These are phyloP conservation scores for Dactylellina drechsleri DNA, from an alignment of 2,329 filamentous ascomycete genomes.

Conservation along the genomic window DNA sequence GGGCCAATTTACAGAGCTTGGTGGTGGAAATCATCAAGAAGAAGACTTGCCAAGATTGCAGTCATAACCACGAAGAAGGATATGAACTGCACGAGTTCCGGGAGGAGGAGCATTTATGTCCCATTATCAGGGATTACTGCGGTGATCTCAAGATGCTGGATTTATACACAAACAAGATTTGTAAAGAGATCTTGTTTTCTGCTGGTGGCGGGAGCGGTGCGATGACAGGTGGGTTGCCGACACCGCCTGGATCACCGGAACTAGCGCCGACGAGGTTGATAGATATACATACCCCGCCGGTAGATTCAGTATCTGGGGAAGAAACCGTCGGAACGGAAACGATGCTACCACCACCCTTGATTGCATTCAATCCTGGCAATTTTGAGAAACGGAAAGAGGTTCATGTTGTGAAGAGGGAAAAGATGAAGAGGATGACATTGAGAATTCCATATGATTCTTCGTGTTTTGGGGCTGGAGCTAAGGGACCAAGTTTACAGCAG, in stretches of 20 bases:
- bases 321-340: neutral
- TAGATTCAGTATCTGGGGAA: neutral
- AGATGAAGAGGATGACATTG: constrained; percentile 27
- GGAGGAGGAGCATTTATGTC: constrained; percentile 40
- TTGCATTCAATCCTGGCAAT: constrained; percentile 10
- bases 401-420: constrained; percentile 2
- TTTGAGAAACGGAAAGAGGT: constrained; percentile 12
- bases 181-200: constrained; percentile 29
- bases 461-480: constrained; percentile 26
- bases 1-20: constrained; percentile 13
- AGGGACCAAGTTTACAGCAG: constrained; percentile 46
- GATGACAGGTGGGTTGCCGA: constrained; percentile 46
- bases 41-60: neutral
- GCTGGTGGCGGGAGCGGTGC: constrained; percentile 22
- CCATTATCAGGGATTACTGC: constrained; percentile 35
- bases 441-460: constrained; percentile 50
- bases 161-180: constrained; percentile 49
- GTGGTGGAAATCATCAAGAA: constrained; percentile 28
- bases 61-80: neutral
- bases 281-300: constrained; percentile 29
- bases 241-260: constrained; percentile 43
- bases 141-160: constrained; percentile 22
- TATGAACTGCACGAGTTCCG: constrained; percentile 20
- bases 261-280: constrained; percentile 25
- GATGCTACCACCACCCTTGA: constrained; percentile 30